phyloP scores from a whole-genome alignment of 2,329 filamentous ascomycete species.

The Fusarium sp. region DNA sequence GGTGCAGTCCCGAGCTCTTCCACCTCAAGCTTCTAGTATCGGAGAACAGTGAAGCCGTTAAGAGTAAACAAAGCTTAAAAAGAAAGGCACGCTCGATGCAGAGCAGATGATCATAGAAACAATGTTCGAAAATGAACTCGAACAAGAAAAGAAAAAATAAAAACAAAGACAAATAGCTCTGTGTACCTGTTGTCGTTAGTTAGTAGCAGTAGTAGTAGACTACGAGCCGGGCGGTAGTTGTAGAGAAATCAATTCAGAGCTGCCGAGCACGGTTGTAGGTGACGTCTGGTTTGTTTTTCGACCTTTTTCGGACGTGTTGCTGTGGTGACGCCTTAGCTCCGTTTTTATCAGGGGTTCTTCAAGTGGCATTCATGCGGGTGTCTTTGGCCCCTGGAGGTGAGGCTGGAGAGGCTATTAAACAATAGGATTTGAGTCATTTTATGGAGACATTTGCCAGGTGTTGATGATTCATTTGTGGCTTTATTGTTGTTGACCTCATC shows the following conservation, averaged over 20 bases:
- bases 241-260: slow-evolving; percentile 16
- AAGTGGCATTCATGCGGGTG: slow-evolving; percentile 2
- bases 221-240: slow-evolving; percentile 7
- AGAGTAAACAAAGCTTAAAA: slow-evolving; percentile 36
- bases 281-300: slow-evolving; percentile 42
- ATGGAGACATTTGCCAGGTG: background rate
- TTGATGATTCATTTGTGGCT: background rate
- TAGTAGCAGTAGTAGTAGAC: background rate
- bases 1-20: background rate
- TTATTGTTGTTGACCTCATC: background rate
- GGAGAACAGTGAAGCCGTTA: background rate
- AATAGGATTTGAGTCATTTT: background rate
- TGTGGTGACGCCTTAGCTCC: slow-evolving; percentile 27
- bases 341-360: slow-evolving; percentile 16
- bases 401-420: background rate
- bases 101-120: slow-evolving; percentile 32
- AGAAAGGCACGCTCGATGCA: slow-evolving; percentile 24
- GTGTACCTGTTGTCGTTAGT: slow-evolving; percentile 27
- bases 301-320: slow-evolving; percentile 29
- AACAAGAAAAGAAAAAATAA: background rate
- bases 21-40: slow-evolving; percentile 4
- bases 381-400: slow-evolving; percentile 2
- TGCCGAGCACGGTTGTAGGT: slow-evolving; percentile 33
- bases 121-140: slow-evolving; percentile 33
- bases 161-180: slow-evolving; percentile 43